Conservation (phyloP, 352 stramenopile genomes). For the Phytophthora cactorum region DNA sequence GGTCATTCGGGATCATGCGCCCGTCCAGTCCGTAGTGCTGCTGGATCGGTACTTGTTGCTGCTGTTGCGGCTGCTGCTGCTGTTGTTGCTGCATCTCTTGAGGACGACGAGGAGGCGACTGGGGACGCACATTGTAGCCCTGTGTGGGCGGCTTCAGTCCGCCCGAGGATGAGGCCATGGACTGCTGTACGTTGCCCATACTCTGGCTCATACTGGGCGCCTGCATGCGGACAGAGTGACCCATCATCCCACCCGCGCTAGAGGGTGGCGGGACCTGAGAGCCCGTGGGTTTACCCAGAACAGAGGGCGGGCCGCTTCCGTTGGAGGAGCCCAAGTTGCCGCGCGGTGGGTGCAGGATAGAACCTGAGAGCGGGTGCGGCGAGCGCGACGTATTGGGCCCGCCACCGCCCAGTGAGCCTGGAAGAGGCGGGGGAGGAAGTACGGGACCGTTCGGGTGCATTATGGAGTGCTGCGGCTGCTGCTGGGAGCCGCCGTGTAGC, state of each 20-base stretch:
- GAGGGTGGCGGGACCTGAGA: constrained; percentile 32
- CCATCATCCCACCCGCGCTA: constrained; percentile 45
- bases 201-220: constrained; percentile 53
- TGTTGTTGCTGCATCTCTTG: constrained; percentile 54
- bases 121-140: constrained; percentile 46
- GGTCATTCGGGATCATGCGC: constrained; percentile 49
- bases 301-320: constrained; percentile 43
- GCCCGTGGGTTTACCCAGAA: constrained; percentile 60
- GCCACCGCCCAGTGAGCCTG: constrained; percentile 53
- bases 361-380: constrained; percentile 68
- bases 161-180: constrained; percentile 39
- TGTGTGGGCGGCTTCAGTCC: constrained; percentile 39
- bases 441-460: constrained; percentile 66
- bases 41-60: constrained; percentile 51
- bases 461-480: constrained; percentile 43
- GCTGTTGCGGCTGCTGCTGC: constrained; percentile 31
- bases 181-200: constrained; percentile 42
- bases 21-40: constrained; percentile 71
- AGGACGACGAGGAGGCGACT: constrained; percentile 46
- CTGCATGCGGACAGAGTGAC: constrained; percentile 68
- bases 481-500: constrained; percentile 63
- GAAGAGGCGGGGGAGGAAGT: constrained; percentile 68
- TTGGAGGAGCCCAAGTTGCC: constrained; percentile 40
- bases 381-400: constrained; percentile 56
- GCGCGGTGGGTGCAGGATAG: constrained; percentile 74